phyloP scores from a whole-genome alignment of 345 rosid genomes.

The Toxicodendron radicans region DNA sequence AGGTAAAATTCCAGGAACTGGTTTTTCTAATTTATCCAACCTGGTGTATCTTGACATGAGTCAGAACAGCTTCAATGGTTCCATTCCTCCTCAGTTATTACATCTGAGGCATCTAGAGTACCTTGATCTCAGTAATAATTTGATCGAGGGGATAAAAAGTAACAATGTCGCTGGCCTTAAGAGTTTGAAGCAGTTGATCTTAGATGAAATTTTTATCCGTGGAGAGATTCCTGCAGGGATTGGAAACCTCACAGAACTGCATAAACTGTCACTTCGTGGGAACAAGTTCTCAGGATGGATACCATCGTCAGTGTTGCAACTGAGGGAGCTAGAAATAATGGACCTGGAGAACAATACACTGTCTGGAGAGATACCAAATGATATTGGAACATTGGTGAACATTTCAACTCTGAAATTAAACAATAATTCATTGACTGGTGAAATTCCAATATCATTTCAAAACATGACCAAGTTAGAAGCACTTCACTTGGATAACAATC shows the following conservation, averaged over 20 bases:
- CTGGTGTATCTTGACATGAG: slow-evolving; percentile 33
- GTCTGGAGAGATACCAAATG: slow-evolving; percentile 33
- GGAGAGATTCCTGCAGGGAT: slow-evolving; percentile 37
- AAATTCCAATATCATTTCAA: slow-evolving; percentile 18
- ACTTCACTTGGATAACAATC: slow-evolving; percentile 20
- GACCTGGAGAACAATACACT: slow-evolving; percentile 24
- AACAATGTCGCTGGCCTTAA: slow-evolving; percentile 19
- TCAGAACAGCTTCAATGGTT: slow-evolving; percentile 28
- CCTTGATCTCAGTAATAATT: slow-evolving; percentile 25
- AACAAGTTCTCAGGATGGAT: slow-evolving; percentile 30
- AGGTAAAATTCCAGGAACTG: slow-evolving; percentile 36
- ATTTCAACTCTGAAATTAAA: slow-evolving; percentile 18
- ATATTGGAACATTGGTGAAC: slow-evolving; percentile 30
- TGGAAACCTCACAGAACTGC: slow-evolving; percentile 27
- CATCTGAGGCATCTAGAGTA: slow-evolving; percentile 21
- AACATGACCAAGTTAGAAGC: slow-evolving; percentile 13
- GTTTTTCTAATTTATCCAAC: slow-evolving; percentile 33
- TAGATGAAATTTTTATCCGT: slow-evolving; percentile 20
- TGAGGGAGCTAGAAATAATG: slow-evolving; percentile 20
- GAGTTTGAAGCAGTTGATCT: slow-evolving; percentile 25
- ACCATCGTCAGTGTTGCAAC: slow-evolving; percentile 32
- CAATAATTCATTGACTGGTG: slow-evolving; percentile 19
- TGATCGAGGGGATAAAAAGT: slow-evolving; percentile 23
- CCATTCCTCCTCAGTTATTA: slow-evolving; percentile 32
- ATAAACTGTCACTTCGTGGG: slow-evolving; percentile 2